Percentiles rank a stretch among this genome's conserved stretches.
Evolutionary conservation across 2,329 filamentous ascomycete species (phyloP).

Genomic region (Cytospora mali): DNA sequence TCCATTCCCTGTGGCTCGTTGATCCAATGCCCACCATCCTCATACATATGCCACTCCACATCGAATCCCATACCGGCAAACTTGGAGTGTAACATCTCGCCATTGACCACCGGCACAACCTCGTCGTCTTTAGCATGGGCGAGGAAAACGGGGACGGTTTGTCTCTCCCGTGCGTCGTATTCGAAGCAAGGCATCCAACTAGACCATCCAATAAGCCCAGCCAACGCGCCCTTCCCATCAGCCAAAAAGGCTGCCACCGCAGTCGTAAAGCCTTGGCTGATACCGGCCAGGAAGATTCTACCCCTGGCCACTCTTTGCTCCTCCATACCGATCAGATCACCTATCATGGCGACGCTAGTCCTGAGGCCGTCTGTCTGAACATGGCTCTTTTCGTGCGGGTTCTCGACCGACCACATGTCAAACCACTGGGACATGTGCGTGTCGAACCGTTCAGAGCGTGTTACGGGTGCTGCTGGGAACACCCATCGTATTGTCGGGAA

Average conservation of each 20-base stretch:
- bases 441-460: slow-evolving; percentile 32
- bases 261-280: slow-evolving; percentile 23
- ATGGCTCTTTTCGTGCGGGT: slow-evolving; percentile 41
- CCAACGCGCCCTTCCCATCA: neutral
- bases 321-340: neutral
- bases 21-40: slow-evolving; percentile 35
- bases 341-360: neutral
- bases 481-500: slow-evolving; percentile 34
- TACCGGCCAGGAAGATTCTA: slow-evolving; percentile 23
- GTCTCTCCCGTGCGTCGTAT: neutral
- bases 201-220: slow-evolving; percentile 15
- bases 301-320: neutral
- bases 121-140: slow-evolving; percentile 36
- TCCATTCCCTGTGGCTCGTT: slow-evolving; percentile 35
- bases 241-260: slow-evolving; percentile 13
- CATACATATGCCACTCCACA: slow-evolving; percentile 37
- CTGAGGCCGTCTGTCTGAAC: slow-evolving; percentile 4
- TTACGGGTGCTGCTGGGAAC: slow-evolving; percentile 33
- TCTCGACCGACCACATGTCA: slow-evolving; percentile 53
- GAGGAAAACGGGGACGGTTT: slow-evolving; percentile 34
- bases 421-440: slow-evolving; percentile 29
- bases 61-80: slow-evolving; percentile 2
- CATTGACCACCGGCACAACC: slow-evolving; percentile 35
- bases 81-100: slow-evolving; percentile 29
- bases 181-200: slow-evolving; percentile 13